A percentile compares a stretch with the other conserved stretches of the same genome.
Conservation (phyloP, 1,139 yeast genomes). For the Ogataea hybrid region DNA sequence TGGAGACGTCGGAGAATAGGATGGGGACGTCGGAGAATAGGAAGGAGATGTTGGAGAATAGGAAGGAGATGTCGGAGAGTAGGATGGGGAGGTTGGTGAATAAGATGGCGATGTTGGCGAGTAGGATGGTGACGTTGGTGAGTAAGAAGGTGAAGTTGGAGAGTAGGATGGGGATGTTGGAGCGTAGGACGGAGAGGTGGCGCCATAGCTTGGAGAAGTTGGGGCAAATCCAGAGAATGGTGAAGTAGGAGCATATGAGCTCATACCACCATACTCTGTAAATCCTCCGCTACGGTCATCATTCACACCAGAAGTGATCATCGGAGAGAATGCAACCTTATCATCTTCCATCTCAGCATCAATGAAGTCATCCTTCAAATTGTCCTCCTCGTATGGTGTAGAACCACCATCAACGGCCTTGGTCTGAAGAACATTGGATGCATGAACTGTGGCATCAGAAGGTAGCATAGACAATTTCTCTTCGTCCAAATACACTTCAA, state of each 20-base stretch:
- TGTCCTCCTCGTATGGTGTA: slow-evolving; percentile 84
- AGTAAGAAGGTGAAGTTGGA: slow-evolving; percentile 68
- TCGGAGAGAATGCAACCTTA: slow-evolving; percentile 91
- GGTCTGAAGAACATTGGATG: slow-evolving; percentile 38
- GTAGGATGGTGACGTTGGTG: slow-evolving; percentile 69
- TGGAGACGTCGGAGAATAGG: slow-evolving; percentile 71
- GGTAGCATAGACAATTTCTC: slow-evolving; percentile 73
- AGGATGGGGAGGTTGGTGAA: slow-evolving; percentile 63
- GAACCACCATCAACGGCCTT: slow-evolving; percentile 80
- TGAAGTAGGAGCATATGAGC: slow-evolving; percentile 58
- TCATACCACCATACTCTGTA: slow-evolving; percentile 79
- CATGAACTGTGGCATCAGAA: slow-evolving; percentile 39
- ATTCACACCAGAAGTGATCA: slow-evolving; percentile 80
- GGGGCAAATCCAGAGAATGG: slow-evolving; percentile 59
- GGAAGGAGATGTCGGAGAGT: slow-evolving; percentile 54
- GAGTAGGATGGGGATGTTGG: slow-evolving; percentile 58
- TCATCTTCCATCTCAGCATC: slow-evolving; percentile 74
- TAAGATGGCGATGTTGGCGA: slow-evolving; percentile 74
- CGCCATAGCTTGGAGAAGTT: slow-evolving; percentile 57
- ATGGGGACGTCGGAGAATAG: slow-evolving; percentile 54
- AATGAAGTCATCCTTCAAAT: slow-evolving; percentile 70
- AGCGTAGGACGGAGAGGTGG: slow-evolving; percentile 48
- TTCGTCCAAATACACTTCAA: slow-evolving; percentile 94
- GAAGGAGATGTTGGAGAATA: slow-evolving; percentile 71
- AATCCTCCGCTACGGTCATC: slow-evolving; percentile 82